Percentiles rank a stretch among this genome's conserved stretches.
These are phyloP conservation scores for Blastomyces emzantsi DNA, from an alignment of 2,329 filamentous ascomycete species.

Conservation along the genomic window DNA sequence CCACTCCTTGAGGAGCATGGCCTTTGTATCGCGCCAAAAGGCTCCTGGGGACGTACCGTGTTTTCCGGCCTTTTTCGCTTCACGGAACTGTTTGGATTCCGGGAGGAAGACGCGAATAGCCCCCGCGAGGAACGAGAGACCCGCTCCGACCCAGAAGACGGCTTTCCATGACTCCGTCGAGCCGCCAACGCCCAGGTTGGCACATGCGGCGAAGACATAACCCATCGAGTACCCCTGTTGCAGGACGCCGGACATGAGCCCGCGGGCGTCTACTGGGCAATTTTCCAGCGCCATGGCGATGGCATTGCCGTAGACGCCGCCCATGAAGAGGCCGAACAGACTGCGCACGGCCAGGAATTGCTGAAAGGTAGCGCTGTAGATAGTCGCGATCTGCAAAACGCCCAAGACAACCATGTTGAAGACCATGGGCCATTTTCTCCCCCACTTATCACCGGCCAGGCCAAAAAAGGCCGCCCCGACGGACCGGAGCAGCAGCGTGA, in stretches of 20 bases:
- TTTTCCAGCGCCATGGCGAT: conserved; percentile 56
- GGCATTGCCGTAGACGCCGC: conserved; percentile 48
- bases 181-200: conserved; percentile 49
- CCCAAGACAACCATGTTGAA: conserved; percentile 55
- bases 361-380: conserved; percentile 50
- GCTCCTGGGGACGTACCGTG: conserved; percentile 33
- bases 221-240: conserved; percentile 59
- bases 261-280: conserved; percentile 49
- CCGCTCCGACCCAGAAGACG: conserved; percentile 81
- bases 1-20: conserved; percentile 63
- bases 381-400: conserved; percentile 51
- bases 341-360: conserved; percentile 52
- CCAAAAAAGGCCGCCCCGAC: conserved; percentile 54
- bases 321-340: conserved; percentile 57
- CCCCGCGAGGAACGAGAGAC: conserved; percentile 73
- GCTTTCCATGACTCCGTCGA: conserved; percentile 74
- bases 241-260: conserved; percentile 53
- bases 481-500: conserved; percentile 54
- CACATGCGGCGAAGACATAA: conserved; percentile 53
- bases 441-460: conserved; percentile 45
- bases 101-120: conserved; percentile 66
- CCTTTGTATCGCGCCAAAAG: conserved; percentile 62
- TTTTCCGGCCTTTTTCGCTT: conserved; percentile 54
- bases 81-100: conserved; percentile 71
- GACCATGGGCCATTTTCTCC: conserved; percentile 52